Base-by-base conservation (phyloP, 2,329 filamentous ascomycete species). In the Lecanoromycetidae sp. region DNA sequence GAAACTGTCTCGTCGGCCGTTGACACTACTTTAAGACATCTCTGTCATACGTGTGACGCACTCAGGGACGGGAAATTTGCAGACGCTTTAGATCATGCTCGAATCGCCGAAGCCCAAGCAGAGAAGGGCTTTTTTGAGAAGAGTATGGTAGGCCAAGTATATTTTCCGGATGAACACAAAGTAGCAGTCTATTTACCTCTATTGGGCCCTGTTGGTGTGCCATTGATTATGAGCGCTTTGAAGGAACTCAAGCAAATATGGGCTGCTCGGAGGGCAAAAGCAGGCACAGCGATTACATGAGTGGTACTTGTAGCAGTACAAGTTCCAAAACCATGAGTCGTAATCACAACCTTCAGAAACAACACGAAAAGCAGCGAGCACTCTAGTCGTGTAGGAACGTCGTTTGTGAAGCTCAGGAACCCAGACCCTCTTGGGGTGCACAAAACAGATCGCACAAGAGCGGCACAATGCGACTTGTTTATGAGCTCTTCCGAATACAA, bases 81-180 rank as follows among this genome's bases (percentile, higher is more conserved):
- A 23, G 64, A 65, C 5, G 88, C 87, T 0, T 68, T 98, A 32
- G 76, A 81, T 52, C 80, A 90, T 61, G 90, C 90, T 0, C 77
- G 85, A 8, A 78, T 87, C 38, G 91, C 91, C 5, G 88, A 95
- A 64, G 76, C 78, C 2, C 87, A 93, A 60, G 90, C 87, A 0
- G 91, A 98, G 63, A 80, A 83, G 51, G 90, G 90, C 0, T 98
- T 98, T 65, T 98, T 98, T 57, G 91, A 98, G 66, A 94, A 94
- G 66, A 94, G 85, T 60, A 98, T 98, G 91, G 91, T 98, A 10
- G 91, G 88, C 0, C 91, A 96, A 67, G 81, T 96, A 2, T 98
- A 96, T 64, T 98, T 98, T 63, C 91, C 91, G 0, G 91, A 98
- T 60, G 91, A 98, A 67, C 91, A 98, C 64, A 98, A 96, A 65